Evolutionary conservation across 2,329 filamentous ascomycete genomes (phyloP).

Genomic region (Lecanicillium sp.): DNA sequence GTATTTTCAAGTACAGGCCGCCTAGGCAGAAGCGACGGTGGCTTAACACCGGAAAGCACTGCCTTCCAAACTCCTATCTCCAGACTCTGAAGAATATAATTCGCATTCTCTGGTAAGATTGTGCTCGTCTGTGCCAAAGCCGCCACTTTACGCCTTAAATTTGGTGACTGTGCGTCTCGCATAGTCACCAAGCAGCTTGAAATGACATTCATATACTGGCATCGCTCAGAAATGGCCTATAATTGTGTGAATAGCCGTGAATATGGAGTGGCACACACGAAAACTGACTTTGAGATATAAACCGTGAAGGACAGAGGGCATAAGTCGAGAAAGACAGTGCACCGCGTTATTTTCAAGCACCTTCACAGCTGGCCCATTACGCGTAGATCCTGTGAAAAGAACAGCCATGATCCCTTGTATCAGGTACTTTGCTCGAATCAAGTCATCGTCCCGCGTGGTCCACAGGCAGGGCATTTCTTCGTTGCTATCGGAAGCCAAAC

Average conservation of each 20-base stretch:
- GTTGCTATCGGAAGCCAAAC: no score
- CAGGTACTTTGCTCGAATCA: constrained; percentile 2
- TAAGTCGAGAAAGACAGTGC: constrained; percentile 18
- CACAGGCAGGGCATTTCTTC: no score
- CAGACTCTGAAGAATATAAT: no score
- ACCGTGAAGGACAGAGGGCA: constrained; percentile 28
- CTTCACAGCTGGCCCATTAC: constrained; percentile 14
- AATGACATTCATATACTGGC: constrained; percentile 19
- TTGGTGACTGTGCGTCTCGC: constrained; percentile 25
- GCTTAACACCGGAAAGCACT: no score
- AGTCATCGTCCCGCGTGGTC: no score
- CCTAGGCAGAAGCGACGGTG: no score
- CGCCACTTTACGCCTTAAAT: constrained; percentile 20
- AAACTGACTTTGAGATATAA: constrained; percentile 26
- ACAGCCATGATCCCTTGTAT: constrained; percentile 16
- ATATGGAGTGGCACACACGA: no score
- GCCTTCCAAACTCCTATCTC: no score
- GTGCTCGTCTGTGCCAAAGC: constrained; percentile 6
- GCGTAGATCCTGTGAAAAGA: constrained; percentile 17
- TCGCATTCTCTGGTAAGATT: no score
- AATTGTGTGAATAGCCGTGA: no score
- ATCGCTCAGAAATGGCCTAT: constrained; percentile 18
- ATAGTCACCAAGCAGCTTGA: constrained; percentile 22
- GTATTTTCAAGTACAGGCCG: no score
- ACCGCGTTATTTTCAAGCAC: constrained; percentile 10